Evolutionary conservation across 495 filamentous ascomycete species (phyloP), one percentile per base, ranked within the genome.

Genomic region (Xeromyces bisporus): DNA sequence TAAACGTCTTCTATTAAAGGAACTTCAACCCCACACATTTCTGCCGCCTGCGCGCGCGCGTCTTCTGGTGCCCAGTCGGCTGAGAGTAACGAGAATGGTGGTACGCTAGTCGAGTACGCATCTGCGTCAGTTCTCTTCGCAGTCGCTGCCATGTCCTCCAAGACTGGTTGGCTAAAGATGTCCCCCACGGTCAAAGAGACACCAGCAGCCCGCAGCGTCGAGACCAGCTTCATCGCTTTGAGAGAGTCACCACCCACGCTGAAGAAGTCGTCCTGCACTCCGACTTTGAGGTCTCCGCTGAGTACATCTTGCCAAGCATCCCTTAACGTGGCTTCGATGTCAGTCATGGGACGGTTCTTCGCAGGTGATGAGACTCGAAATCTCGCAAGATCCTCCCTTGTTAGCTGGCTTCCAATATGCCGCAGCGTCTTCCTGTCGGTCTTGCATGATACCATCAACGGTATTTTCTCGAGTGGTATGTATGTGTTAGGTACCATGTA

Each of bases 401-500:
- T 36, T n/a, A 30, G 10, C 8, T 26, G 9, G 18, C 17, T 25
- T 6, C 25, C 33, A 13, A 35, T 17, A 18, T 18, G 25, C 10
- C 33, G 33, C 9, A 71, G 49, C 3, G 48, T 45, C 40, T 64
- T 66, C 15, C 66, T 55, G 30, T 72, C 62, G 0, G 50, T 61
- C 42, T 72, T 72, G 0, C 57, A 55, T 0, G 63, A 65, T 1
- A 61, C 49, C 6, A 62, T 25, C 1, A 55, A 43, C 0, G 67
- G 67, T 45, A 69, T 60, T 14, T 50, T 35, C 8, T 43, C 35
- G 6, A 72, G 38, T 3, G 59, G 57, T 11, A 69, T 53, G 21
- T 58, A 67, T 5, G 52, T 51, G 0, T 56, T 41, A 7, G 66
- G 66, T 1, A 69, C 43, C 67, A 70, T 69, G 39, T 66, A 68